Evolutionary conservation across 176 grass and related monocot genomes (phyloP), one percentile per base, ranked within the genome.

Genomic region (Urochloa ruziziensis): DNA sequence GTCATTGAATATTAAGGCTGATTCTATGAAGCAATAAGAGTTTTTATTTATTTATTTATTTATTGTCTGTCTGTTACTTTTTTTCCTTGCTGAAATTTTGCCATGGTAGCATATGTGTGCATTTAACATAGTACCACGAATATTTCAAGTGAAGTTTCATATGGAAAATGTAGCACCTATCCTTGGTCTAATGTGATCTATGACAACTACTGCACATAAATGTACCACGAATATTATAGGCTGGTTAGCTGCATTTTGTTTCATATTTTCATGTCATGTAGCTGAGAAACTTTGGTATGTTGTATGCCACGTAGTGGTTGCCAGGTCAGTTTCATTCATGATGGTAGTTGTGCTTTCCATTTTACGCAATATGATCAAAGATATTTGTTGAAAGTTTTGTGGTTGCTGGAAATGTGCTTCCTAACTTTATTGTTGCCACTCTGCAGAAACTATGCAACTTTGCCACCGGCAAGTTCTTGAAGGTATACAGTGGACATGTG

Each of bases 371-470:
- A 39, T 24, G 8, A 48, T 12, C 3, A 47, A 14, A 27, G 14
- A 47, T 9, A 63, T 73, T 51, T 19, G 60, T 77, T 77, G 2
- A 24, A 53, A 48, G 42, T 21, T 59, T 59, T 35, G 24, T 60
- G 58, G 13, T 73, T 74, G 46, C 28, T 76, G 66, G 10, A 81
- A 76, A 62, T 42, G 2, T 77, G 28, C 76, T 42, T 75, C 21
- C 72, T 81, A 25, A 86, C 23, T 82, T 30, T 62, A 24, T 80
- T 83, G 12, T 82, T 70, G 44, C n/a, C 23, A 75, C 70, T 34
- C 79, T 83, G 76, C 88, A 97, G 95, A 97, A 94, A 81, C 68
- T 97, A 61, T 97, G 90, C 84, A 97, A 97, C 27, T 90, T 88
- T 70, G 77, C 92, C 28, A 89, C 86, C 5, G 86, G 84, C 57